These are phyloP conservation scores for Kwoniella sp. DNA, from an alignment of 768 basidiomycete genomes.

Conservation along the genomic window DNA sequence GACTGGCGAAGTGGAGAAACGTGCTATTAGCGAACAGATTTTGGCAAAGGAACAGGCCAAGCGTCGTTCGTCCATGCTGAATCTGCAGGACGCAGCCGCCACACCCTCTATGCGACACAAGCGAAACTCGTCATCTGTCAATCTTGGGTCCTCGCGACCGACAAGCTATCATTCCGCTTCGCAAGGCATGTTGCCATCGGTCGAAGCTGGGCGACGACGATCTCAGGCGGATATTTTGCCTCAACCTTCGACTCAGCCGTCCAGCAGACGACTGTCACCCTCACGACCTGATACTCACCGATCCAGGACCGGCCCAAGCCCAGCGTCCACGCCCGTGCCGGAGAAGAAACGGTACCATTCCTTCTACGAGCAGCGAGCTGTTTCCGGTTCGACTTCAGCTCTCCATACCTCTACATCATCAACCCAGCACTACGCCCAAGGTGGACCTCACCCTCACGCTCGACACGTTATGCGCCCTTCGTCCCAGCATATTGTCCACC, in stretches of 20 bases:
- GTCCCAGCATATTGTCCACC: background rate
- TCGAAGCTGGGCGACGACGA: background rate
- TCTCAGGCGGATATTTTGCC: background rate
- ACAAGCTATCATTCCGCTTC: constrained; percentile 11
- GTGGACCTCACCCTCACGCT: constrained; percentile 1
- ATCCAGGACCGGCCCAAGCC: constrained; percentile 1
- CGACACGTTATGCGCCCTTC: constrained; percentile 6
- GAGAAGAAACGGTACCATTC: constrained; percentile 12
- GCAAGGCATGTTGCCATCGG: background rate
- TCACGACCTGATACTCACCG: background rate
- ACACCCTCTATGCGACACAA: background rate
- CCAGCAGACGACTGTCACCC: background rate
- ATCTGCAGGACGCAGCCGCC: background rate
- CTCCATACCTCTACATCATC: background rate
- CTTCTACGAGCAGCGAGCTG: constrained; percentile 24
- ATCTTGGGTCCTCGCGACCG: no score
- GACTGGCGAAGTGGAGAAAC: constrained; percentile 23
- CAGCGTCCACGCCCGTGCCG: background rate
- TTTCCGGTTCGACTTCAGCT: background rate
- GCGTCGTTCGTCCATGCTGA: constrained; percentile 6
- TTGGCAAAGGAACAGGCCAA: constrained; percentile 3
- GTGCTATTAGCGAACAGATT: constrained; percentile 20
- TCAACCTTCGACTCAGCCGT: background rate
- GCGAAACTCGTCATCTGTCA: constrained; percentile 5
- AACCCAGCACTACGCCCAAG: background rate